Base-by-base conservation (phyloP, 1,284 basidiomycete species). In the Cystobasidium slooffiae region DNA sequence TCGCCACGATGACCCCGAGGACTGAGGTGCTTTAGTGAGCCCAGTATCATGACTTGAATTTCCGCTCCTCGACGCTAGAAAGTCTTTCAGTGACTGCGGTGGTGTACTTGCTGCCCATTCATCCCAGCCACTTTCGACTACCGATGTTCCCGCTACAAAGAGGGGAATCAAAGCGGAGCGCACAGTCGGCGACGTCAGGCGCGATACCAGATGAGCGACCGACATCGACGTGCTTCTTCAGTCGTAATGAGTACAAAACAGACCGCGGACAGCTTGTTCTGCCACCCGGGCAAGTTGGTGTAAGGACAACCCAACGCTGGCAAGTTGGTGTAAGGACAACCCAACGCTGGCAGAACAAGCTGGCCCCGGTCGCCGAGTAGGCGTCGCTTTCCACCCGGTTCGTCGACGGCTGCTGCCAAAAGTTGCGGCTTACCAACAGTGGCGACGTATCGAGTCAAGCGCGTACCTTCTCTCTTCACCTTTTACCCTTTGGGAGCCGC, bases 61-160 rank as follows among this genome's bases (percentile, higher is more conserved):
- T 9, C 47, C 47, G 20, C 43, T 20, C 41, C 46, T 52, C 1
- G 18, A n/a, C 18, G 8, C 43, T 1, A 68, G 53, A 22, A 20
- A 58, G 66, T 59, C 66, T 31, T 56, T 53, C 31, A 68, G 37
- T 24, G 66, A 20, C 16, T 55, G 53, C n/a, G 39, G 6, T 37
- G 41, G 24, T 24, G 22, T 9, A 7, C 24, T 18, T n/a, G 9
- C 53, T 56, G 52, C 39, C 52, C 43, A 53, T 20, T 51, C 53
- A 18, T 14, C 37, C 53, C 66, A 53, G 37, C 53, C 24, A 10
- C 20, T 73, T n/a, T 16, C 22, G 12, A n/a, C 31, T 9, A 37
- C 49, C 24, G 68, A 51, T 16, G 58, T 7, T 18, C 59, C 63
- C 31, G 70, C 46, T 9, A 46, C 39, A 49, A 73, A 73, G 3